Base-by-base conservation (phyloP, 106 monocot genomes). In the Dendrobium chrysotoxum region DNA sequence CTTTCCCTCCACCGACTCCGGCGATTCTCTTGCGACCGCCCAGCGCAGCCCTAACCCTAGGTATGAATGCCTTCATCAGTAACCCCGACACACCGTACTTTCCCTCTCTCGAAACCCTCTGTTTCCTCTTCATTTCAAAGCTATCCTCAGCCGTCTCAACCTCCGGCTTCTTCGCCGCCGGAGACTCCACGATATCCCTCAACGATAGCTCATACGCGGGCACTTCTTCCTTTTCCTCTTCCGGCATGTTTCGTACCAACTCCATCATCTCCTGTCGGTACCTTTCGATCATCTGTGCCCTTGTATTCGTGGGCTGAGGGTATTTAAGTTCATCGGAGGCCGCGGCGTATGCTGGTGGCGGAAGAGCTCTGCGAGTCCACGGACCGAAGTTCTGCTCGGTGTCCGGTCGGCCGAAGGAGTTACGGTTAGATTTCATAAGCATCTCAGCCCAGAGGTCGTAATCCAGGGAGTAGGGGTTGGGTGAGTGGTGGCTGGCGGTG, bases 221-320 rank as follows among this genome's bases (percentile, higher is more conserved):
- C 75, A 61, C 61, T 61, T 61, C 61, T 61, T 61, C n/a, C n/a
- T 5, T n/a, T 23, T 61, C 61, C 23, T 88, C 88, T 75, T 88
- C 85, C 21, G 85, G 88, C 45, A 75, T 72, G n/a, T 81, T 78
- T 18, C 75, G 46, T 16, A 88, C 85, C 57, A 88, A 15, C 0
- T 83, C 85, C 76, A 88, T 21, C 88, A 88, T 83, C 75, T 85
- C 85, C 79, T 83, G 77, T 80, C 82, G 47, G 80, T 88, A 88
- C 39, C 53, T 75, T 3, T 77, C 80, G 25, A 87, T 78, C 64
- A 25, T 61, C 65, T 73, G 40, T 13, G 73, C 58, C 70, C 70
- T 13, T 6, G 31, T 3, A 9, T 31, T 31, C 13, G 5, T 10
- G 1, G 13, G 70, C 2, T 0, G 70, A 70, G 26, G 35, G 13